Evolutionary conservation across 371 early-diverging fungal species (phyloP).

Genomic region (Actinomortierella wolfii): DNA sequence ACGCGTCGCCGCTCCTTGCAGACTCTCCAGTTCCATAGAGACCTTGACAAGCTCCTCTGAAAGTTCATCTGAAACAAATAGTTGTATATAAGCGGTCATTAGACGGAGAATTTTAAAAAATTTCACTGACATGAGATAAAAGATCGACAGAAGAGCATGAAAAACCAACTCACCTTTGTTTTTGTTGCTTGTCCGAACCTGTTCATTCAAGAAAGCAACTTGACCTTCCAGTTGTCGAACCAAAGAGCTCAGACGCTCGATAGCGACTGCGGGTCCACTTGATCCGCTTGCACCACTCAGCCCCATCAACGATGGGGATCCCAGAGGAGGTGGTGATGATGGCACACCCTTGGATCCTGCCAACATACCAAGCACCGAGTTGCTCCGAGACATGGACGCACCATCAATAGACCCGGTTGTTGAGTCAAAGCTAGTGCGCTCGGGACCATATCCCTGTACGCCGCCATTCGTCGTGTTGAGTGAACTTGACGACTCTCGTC

Average conservation of each 20-base stretch:
- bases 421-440: slow-evolving; percentile 14
- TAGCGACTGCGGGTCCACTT: slow-evolving; percentile 46
- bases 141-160: background rate
- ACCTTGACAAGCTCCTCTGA: slow-evolving; percentile 73
- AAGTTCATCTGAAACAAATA: slow-evolving; percentile 60
- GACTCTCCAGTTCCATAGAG: slow-evolving; percentile 63
- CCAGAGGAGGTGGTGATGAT: background rate
- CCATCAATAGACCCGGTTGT: slow-evolving; percentile 26
- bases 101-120: background rate
- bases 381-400: slow-evolving; percentile 20
- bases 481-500: background rate
- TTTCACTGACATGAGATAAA: background rate
- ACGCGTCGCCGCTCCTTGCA: slow-evolving; percentile 49
- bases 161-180: slow-evolving; percentile 53
- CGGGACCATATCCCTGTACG: background rate
- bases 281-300: slow-evolving; percentile 14
- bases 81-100: background rate
- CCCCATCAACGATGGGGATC: slow-evolving; percentile 10
- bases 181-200: slow-evolving; percentile 64
- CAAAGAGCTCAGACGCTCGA: slow-evolving; percentile 62
- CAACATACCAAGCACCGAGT: slow-evolving; percentile 14
- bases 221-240: slow-evolving; percentile 74
- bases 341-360: background rate
- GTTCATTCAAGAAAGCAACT: slow-evolving; percentile 67
- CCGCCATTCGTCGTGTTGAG: background rate